Base-by-base conservation (phyloP, 768 basidiomycete species). In the Neoboletus magnificus region DNA sequence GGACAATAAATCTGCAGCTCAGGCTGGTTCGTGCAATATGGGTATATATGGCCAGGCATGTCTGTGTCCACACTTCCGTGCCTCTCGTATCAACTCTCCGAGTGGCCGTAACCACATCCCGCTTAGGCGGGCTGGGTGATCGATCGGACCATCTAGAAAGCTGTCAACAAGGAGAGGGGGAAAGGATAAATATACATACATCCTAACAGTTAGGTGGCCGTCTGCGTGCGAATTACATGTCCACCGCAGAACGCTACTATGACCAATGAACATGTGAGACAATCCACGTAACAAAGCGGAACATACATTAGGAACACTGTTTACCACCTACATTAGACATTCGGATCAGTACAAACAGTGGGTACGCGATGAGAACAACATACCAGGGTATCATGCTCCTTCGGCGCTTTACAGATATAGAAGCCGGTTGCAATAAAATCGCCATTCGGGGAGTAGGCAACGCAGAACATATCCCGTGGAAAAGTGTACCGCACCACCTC, bases 381-480 rank as follows among this genome's bases (percentile, higher is more conserved):
- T 52, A 67, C 64, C 44, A 9, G 29, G 22, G 23, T 16, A 22
- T 49, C 64, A 15, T 22, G 44, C 6, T 29, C 47, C 36, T 33
- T 52, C 25, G 64, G 65, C 15, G 41, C 53, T 39, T 43, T 61
- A 10, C 58, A 67, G 20, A 65, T 35, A 33, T 51, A 67, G 30
- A 47, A 9, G 1, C 65, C 64, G 35, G 54, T 52, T 9, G 59
- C 64, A 22, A 65, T 56, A 25, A 43, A 43, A 20, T 64, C 62
- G 43, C 64, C 65, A 11, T 57, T 56, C 18, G 65, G 64, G 30
- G 65, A 65, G 37, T 55, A 65, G 54, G 59, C 56, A 36, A 64
- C 65, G 45, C 62, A 66, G 2, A 61, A 40, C 62, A 67, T 64
- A 22, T 61, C 58, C 11, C 62, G 62, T 13, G 64, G 65, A 53